Conservation (phyloP, 495 filamentous ascomycete species). For the Usnea hakonensis region DNA sequence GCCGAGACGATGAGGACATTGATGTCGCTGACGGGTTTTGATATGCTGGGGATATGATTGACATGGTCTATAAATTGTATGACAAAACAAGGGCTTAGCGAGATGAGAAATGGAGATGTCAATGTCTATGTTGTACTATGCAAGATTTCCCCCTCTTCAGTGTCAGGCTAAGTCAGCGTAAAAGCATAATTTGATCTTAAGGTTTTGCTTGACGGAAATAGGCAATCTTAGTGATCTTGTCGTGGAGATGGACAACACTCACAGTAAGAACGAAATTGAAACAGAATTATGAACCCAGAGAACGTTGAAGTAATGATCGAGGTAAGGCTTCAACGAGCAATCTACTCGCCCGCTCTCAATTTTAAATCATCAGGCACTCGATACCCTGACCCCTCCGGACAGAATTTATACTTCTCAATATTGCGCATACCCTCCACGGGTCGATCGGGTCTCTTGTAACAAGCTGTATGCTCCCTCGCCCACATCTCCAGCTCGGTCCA, state of each 20-base stretch:
- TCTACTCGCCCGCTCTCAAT: background rate
- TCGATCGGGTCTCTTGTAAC: conserved; percentile 13
- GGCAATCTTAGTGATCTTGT: no score
- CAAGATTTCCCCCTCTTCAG: no score
- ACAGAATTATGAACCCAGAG: no score
- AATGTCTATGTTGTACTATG: no score
- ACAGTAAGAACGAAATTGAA: no score
- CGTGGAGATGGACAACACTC: no score
- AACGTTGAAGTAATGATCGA: background rate
- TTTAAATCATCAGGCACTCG: background rate
- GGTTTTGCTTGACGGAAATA: no score
- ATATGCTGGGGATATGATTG: background rate
- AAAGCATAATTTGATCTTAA: no score
- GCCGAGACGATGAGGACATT: background rate
- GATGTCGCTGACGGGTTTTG: background rate
- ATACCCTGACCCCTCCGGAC: conserved; percentile 7
- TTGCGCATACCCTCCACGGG: background rate
- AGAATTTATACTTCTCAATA: conserved; percentile 15
- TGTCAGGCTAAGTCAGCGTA: no score
- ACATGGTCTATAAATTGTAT: background rate
- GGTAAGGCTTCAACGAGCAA: background rate
- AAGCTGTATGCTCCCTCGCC: conserved; percentile 20
- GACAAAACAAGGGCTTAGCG: background rate
- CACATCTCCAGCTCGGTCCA: conserved; percentile 21
- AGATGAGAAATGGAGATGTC: no score